phyloP scores from a whole-genome alignment of 441 rosid genomes.

The Viola pubescens region DNA sequence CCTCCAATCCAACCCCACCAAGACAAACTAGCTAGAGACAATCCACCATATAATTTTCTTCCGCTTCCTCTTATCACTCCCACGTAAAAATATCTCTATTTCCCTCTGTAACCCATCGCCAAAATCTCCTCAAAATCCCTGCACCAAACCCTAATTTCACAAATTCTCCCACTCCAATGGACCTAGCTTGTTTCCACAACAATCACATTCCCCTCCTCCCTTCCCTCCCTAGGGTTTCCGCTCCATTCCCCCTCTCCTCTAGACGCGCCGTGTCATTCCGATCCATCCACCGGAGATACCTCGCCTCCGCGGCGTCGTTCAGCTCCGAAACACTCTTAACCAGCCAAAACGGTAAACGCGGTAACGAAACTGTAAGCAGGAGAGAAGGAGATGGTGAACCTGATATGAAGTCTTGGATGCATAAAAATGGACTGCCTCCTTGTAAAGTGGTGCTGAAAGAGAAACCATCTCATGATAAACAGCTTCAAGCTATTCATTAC shows the following conservation, averaged over 20 bases:
- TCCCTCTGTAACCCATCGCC: too few species aligned
- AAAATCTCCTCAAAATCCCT: too few species aligned
- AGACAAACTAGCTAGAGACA: too few species aligned
- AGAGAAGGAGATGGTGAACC: slow-evolving; percentile 36
- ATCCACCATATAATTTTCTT: too few species aligned
- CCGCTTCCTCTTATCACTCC: too few species aligned
- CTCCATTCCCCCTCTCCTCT: slow-evolving; percentile 23
- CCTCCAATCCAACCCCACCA: too few species aligned
- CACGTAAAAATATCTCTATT: too few species aligned
- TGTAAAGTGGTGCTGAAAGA: slow-evolving; percentile 74
- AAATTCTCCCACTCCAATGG: not conserved
- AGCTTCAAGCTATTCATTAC: slow-evolving; percentile 67
- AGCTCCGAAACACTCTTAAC: slow-evolving; percentile 54
- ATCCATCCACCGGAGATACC: slow-evolving; percentile 18
- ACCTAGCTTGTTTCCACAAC: slow-evolving; percentile 21
- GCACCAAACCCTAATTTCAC: not conserved
- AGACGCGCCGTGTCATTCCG: slow-evolving; percentile 26
- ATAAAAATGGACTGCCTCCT: slow-evolving; percentile 78
- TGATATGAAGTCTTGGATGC: slow-evolving; percentile 91
- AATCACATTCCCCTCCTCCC: slow-evolving; percentile 35
- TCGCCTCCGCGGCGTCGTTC: slow-evolving; percentile 24
- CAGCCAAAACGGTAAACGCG: slow-evolving; percentile 34
- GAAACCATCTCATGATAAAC: slow-evolving; percentile 57
- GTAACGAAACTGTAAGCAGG: slow-evolving; percentile 9
- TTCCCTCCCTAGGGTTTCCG: slow-evolving; percentile 27